phyloP scores from a whole-genome alignment of 345 rosid species.

The Hevea brasiliensis region DNA sequence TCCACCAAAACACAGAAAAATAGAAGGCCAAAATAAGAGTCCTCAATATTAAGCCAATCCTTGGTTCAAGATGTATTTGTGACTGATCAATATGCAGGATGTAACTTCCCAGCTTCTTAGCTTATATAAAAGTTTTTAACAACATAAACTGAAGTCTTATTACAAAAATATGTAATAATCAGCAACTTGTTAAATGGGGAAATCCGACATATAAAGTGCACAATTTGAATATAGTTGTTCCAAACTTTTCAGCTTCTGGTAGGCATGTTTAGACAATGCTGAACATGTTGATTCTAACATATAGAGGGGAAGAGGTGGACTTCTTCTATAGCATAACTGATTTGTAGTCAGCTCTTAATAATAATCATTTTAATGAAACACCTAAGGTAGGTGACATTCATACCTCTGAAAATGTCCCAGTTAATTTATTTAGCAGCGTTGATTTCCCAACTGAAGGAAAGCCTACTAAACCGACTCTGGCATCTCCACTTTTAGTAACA shows the following conservation, averaged over 20 bases:
- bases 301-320: not conserved
- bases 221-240: not conserved
- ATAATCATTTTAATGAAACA: too few relatives aligned
- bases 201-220: not conserved
- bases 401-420: constrained; percentile 97
- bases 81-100: too few relatives aligned
- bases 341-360: not conserved
- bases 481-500: constrained; percentile 96
- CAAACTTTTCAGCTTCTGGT: not conserved
- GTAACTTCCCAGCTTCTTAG: too few relatives aligned
- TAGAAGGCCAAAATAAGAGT: too few relatives aligned
- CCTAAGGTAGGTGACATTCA: not conserved
- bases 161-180: not conserved
- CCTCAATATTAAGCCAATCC: not conserved
- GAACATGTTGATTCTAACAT: not conserved
- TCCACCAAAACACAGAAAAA: not conserved
- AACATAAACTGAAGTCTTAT: not conserved
- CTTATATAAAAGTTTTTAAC: not conserved
- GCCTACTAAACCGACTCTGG: constrained; percentile 94
- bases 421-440: constrained; percentile 89
- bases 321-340: not conserved
- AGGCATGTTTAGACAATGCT: not conserved
- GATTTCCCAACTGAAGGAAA: constrained; percentile 99
- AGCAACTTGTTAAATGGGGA: not conserved
- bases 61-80: not conserved